Percentiles rank a stretch among this genome's conserved stretches.
Conservation (phyloP, 352 stramenopile genomes). For the Aphanomyces cochlioides region DNA sequence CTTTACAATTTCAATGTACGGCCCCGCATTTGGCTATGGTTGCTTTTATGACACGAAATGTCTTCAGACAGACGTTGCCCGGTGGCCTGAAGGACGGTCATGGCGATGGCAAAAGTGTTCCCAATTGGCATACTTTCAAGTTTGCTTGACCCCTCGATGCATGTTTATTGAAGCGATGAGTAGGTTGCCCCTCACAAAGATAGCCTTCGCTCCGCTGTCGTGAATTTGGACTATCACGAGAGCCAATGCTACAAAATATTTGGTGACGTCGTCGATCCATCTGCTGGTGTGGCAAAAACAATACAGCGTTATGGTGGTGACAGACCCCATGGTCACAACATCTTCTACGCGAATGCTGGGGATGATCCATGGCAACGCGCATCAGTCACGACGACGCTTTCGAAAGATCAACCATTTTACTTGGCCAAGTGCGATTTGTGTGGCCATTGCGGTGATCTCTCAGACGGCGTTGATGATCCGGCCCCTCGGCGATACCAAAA, state of each 20-base stretch:
- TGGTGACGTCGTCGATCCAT: constrained; percentile 57
- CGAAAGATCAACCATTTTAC: constrained; percentile 58
- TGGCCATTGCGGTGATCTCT: constrained; percentile 76
- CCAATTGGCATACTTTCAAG: constrained; percentile 84
- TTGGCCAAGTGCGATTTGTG: constrained; percentile 75
- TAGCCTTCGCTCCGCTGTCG: constrained; percentile 59
- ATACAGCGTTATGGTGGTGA: constrained; percentile 70
- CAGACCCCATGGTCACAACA: constrained; percentile 63
- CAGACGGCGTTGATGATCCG: constrained; percentile 34
- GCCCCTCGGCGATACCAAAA: constrained; percentile 59
- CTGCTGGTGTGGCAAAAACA: constrained; percentile 52
- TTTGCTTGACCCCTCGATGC: background rate
- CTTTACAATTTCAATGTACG: constrained; percentile 80
- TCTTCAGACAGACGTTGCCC: constrained; percentile 42
- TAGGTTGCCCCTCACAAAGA: constrained; percentile 49
- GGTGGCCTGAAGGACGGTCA: constrained; percentile 72
- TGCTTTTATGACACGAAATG: constrained; percentile 85
- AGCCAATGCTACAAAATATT: constrained; percentile 75
- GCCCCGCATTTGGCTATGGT: constrained; percentile 59
- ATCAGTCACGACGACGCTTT: constrained; percentile 56
- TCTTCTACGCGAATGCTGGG: constrained; percentile 80
- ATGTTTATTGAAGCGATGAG: background rate
- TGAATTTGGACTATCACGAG: constrained; percentile 75
- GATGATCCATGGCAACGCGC: constrained; percentile 86
- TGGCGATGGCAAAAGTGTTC: constrained; percentile 87